These are phyloP conservation scores for Lactarius akahatsu DNA, from an alignment of 768 basidiomycete species.

Conservation along the genomic window DNA sequence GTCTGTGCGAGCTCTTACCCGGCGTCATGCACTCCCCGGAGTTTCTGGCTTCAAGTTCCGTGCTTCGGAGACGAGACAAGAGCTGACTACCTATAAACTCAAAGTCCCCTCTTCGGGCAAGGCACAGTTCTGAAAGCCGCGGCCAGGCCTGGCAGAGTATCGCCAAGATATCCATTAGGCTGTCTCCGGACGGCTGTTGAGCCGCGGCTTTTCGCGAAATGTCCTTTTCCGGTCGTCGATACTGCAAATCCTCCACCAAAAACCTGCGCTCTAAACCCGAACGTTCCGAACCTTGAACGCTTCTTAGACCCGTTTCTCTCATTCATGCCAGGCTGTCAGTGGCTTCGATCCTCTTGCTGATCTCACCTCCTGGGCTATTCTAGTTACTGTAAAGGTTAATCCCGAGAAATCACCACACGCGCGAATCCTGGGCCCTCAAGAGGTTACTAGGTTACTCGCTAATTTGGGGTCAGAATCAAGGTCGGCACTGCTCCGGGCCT, in stretches of 20 bases:
- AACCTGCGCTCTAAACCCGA: too few relatives aligned
- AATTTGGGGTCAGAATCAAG: background rate
- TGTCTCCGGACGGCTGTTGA: background rate
- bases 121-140: background rate
- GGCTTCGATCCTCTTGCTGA: background rate
- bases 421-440: background rate
- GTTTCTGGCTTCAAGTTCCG: too few relatives aligned
- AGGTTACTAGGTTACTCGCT: background rate
- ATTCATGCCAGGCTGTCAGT: background rate
- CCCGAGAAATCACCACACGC: background rate
- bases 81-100: background rate
- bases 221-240: too few relatives aligned
- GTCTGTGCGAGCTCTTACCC: too few relatives aligned
- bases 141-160: background rate
- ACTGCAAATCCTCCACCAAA: too few relatives aligned
- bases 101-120: background rate
- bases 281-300: too few relatives aligned
- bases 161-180: background rate
- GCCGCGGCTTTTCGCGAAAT: background rate
- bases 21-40: too few relatives aligned
- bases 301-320: background rate
- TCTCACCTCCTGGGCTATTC: background rate
- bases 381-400: background rate
- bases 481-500: background rate
- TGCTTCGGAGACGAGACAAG: background rate